These are phyloP conservation scores for Xylaria arbuscula DNA, from an alignment of 2,329 filamentous ascomycete genomes.

Conservation along the genomic window DNA sequence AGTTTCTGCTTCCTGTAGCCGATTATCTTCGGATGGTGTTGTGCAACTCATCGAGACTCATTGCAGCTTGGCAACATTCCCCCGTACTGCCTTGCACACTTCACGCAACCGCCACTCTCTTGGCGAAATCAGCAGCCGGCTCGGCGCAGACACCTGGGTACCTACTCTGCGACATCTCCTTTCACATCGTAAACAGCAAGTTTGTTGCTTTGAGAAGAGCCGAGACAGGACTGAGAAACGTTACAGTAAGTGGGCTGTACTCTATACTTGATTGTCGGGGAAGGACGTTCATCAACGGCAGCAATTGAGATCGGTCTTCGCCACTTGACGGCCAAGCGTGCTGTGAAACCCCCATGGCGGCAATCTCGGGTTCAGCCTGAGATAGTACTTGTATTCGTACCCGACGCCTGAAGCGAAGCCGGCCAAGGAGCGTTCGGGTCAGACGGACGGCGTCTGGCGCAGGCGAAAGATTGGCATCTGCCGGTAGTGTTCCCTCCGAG, in stretches of 20 bases:
- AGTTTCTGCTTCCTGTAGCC: conserved; percentile 21
- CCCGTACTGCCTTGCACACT: conserved; percentile 26
- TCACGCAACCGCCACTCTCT: conserved; percentile 34
- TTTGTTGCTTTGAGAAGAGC: conserved; percentile 17
- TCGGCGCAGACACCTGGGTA: conserved; percentile 19
- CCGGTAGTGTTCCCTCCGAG: conserved; percentile 35
- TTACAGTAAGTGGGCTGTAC: conserved; percentile 26
- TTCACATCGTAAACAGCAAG: conserved; percentile 14
- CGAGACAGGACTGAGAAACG: conserved; percentile 35
- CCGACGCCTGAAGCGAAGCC: conserved; percentile 26
- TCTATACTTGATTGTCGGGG: conserved; percentile 14
- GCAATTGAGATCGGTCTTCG: conserved; percentile 7
- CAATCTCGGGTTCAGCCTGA: conserved; percentile 21
- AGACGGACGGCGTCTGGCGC: conserved; percentile 28
- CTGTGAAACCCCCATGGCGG: conserved; percentile 22
- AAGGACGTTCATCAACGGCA: conserved; percentile 1
- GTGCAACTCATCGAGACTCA: conserved; percentile 31
- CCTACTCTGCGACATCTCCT: conserved; percentile 18
- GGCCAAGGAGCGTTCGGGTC: conserved; percentile 31
- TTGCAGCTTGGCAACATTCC: conserved; percentile 36
- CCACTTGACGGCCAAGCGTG: conserved; percentile 20
- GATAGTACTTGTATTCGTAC: conserved; percentile 27
- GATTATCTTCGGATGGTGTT: conserved; percentile 29
- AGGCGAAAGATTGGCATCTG: conserved; percentile 32
- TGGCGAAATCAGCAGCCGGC: conserved; percentile 36